phyloP scores from a whole-genome alignment of 768 basidiomycete genomes.

The Rossbeevera mucosa region DNA sequence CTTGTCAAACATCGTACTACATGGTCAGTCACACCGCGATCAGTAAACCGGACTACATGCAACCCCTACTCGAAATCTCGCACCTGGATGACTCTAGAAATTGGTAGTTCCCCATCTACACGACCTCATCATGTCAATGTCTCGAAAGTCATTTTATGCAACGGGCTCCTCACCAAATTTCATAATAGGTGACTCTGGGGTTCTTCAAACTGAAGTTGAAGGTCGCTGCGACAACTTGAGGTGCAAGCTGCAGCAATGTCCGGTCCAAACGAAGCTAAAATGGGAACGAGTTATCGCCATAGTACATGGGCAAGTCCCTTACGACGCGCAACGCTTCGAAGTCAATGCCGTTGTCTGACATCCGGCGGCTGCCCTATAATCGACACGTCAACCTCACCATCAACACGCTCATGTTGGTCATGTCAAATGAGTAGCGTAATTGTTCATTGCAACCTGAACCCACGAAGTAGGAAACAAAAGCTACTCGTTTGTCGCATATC shows the following conservation, averaged over 20 bases:
- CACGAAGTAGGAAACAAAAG: no score
- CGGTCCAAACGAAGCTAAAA: constrained; percentile 5
- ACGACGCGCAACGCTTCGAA: no score
- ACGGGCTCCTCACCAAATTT: constrained; percentile 9
- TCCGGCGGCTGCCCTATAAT: no score
- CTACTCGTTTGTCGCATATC: no score
- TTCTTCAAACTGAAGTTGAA: constrained; percentile 43
- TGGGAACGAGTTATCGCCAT: no score
- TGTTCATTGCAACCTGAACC: no score
- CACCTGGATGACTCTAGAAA: constrained; percentile 20
- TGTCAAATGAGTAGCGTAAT: no score
- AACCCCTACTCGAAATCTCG: not conserved
- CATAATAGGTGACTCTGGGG: constrained; percentile 17
- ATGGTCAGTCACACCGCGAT: not conserved
- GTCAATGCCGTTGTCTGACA: no score
- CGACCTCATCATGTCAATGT: not conserved
- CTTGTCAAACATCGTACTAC: constrained; percentile 17
- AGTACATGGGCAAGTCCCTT: no score
- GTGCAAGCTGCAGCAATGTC: constrained; percentile 34
- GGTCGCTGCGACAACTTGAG: constrained; percentile 41
- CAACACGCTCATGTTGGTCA: no score
- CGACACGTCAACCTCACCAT: no score
- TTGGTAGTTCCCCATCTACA: constrained; percentile 12
- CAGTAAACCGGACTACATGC: not conserved
- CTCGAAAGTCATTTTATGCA: not conserved